Percentiles rank a stretch among this genome's conserved stretches.
Evolutionary conservation across 1,139 yeast species (phyloP).

Genomic region (Geotrichum carabidarum): DNA sequence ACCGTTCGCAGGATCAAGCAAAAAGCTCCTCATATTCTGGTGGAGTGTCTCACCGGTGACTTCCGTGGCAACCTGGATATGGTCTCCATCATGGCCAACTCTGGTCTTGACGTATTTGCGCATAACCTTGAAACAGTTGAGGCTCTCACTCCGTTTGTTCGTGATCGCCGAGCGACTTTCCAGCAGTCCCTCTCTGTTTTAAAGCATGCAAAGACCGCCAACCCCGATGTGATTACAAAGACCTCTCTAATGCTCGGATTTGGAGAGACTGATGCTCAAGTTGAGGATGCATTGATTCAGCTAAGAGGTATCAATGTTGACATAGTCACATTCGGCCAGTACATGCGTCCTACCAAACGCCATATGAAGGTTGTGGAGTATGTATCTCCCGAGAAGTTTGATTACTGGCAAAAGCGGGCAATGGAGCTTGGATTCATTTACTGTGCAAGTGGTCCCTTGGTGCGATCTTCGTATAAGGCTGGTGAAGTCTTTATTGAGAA

Average conservation of each 20-base stretch:
- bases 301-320: slow-evolving; percentile 76
- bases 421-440: slow-evolving; percentile 87
- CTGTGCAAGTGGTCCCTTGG: slow-evolving; percentile 96
- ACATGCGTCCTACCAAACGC: slow-evolving; percentile 97
- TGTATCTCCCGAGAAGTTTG: slow-evolving; percentile 90
- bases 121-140: slow-evolving; percentile 97
- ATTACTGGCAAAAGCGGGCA: slow-evolving; percentile 85
- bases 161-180: slow-evolving; percentile 96
- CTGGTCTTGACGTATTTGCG: slow-evolving; percentile 94
- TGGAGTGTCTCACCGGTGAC: slow-evolving; percentile 93
- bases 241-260: slow-evolving; percentile 95
- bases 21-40: slow-evolving; percentile 86
- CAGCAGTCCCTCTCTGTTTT: slow-evolving; percentile 79
- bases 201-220: slow-evolving; percentile 70
- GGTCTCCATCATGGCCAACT: slow-evolving; percentile 72
- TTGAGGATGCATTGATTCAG: slow-evolving; percentile 67
- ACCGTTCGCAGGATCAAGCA: slow-evolving; percentile 79
- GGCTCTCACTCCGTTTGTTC: slow-evolving; percentile 85
- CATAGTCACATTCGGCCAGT: slow-evolving; percentile 97
- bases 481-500: slow-evolving; percentile 98
- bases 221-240: slow-evolving; percentile 76
- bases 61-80: slow-evolving; percentile 82
- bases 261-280: slow-evolving; percentile 91
- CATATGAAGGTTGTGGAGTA: slow-evolving; percentile 98
- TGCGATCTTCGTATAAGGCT: slow-evolving; percentile 94